Conservation (phyloP, 345 rosid genomes). For the Corchorus olitorius region DNA sequence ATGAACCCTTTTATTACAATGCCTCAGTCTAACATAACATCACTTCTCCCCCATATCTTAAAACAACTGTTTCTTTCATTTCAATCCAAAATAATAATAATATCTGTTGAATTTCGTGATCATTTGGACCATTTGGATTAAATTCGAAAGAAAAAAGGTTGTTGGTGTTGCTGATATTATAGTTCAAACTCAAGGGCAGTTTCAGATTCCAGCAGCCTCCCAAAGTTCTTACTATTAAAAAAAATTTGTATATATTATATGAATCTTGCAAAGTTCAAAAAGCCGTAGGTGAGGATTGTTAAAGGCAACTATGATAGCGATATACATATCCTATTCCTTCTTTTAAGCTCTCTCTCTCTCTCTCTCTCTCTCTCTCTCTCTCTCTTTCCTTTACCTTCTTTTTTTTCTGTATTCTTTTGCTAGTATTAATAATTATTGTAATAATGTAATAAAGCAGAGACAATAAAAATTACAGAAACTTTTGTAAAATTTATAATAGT, state of each 20-base stretch:
- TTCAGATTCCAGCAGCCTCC: not conserved
- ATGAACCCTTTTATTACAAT: slow-evolving; percentile 5
- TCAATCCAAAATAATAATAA: slow-evolving; percentile 19
- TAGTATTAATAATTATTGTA: no score
- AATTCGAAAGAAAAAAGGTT: slow-evolving; percentile 24
- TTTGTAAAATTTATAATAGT: not conserved
- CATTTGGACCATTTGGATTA: slow-evolving; percentile 34
- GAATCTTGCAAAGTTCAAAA: slow-evolving; percentile 16
- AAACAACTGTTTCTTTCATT: slow-evolving; percentile 22
- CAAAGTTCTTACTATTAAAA: not conserved
- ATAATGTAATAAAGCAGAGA: not conserved
- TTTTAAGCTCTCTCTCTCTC: not conserved
- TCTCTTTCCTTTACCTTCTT: not conserved
- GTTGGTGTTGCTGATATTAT: slow-evolving; percentile 13
- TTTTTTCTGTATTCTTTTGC: slow-evolving; percentile 1
- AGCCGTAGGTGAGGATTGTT: slow-evolving; percentile 19
- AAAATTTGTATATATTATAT: not conserved
- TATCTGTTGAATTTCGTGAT: slow-evolving; percentile 12
- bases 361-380: not conserved
- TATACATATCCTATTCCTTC: slow-evolving; percentile 23
- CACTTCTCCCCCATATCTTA: not conserved
- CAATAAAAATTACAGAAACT: slow-evolving; percentile 3
- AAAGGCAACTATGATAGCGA: slow-evolving; percentile 30
- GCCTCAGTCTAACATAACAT: not conserved
- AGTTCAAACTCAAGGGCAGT: slow-evolving; percentile 29